Evolutionary conservation across 2,329 filamentous ascomycete species (phyloP).

Genomic region (Xylariaceae sp.): DNA sequence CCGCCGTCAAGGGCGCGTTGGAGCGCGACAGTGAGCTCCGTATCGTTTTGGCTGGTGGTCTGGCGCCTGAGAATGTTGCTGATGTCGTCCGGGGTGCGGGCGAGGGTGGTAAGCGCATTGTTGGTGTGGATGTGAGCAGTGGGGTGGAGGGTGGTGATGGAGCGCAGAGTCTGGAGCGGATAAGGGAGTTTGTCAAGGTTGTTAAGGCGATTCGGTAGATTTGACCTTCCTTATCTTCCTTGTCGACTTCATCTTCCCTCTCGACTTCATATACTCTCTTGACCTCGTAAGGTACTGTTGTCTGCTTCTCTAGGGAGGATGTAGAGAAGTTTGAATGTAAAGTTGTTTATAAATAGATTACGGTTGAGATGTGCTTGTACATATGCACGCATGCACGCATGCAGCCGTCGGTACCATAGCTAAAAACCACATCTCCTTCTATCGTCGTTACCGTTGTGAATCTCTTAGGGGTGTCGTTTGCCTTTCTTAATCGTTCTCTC

Average conservation of each 20-base stretch:
- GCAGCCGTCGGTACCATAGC: background rate
- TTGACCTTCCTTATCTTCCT: background rate
- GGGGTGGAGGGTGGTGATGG: conserved; percentile 83
- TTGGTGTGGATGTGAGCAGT: conserved; percentile 89
- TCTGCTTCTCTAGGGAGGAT: no score
- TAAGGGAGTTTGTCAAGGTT: conserved; percentile 70
- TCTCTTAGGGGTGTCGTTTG: no score
- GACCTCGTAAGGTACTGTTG: no score
- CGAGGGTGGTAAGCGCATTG: conserved; percentile 54
- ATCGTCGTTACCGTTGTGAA: no score
- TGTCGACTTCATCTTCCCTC: background rate
- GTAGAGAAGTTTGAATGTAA: no score
- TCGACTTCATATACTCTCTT: no score
- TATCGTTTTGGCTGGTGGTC: conserved; percentile 77
- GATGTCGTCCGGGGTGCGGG: conserved; percentile 60
- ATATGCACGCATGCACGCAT: background rate
- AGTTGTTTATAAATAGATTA: no score
- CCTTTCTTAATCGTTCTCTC: no score
- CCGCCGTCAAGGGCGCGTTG: conserved; percentile 62
- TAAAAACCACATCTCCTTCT: background rate
- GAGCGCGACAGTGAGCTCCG: conserved; percentile 63
- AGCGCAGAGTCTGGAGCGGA: conserved; percentile 74
- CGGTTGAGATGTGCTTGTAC: background rate
- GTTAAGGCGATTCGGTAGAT: conserved; percentile 57
- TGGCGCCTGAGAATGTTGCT: conserved; percentile 73